phyloP scores from a whole-genome alignment of 371 early-diverging fungal genomes.

The Nosema muscidifuracis region DNA sequence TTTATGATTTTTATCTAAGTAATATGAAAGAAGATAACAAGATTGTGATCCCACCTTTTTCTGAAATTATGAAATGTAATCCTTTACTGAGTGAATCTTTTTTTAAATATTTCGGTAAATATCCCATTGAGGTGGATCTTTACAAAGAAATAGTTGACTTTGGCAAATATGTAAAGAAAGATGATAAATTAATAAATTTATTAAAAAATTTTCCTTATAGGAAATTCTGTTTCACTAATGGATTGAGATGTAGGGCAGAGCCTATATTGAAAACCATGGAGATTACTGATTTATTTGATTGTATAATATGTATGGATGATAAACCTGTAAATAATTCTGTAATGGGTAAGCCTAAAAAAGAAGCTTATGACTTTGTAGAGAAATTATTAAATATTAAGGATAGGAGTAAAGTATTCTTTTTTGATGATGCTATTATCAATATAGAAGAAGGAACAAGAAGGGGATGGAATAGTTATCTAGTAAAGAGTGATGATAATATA shows the following conservation, averaged over 20 bases:
- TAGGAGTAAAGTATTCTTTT: conserved; percentile 37
- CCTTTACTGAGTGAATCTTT: conserved; percentile 13
- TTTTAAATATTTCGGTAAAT: conserved; percentile 6
- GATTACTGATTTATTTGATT: conserved; percentile 42
- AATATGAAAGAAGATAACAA: no score
- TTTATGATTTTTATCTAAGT: conserved; percentile 3
- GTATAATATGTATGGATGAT: conserved; percentile 42
- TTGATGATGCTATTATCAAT: conserved; percentile 45
- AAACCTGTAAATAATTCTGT: conserved; percentile 6
- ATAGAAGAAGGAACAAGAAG: conserved; percentile 14
- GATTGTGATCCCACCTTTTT: no score
- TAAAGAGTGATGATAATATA: background rate
- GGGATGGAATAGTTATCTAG: conserved; percentile 32
- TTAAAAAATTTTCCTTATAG: conserved; percentile 22
- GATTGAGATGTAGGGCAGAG: conserved; percentile 18
- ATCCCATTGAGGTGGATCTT: background rate
- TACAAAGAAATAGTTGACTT: conserved; percentile 5
- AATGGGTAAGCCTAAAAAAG: conserved; percentile 33
- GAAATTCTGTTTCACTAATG: conserved; percentile 51
- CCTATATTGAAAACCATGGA: conserved; percentile 26
- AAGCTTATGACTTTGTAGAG: conserved; percentile 45
- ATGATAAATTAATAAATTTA: conserved; percentile 18
- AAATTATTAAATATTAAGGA: conserved; percentile 18
- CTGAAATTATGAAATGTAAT: background rate
- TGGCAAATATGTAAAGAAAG: conserved; percentile 14